Evolutionary conservation across 176 grass and related monocot genomes (phyloP).

Genomic region (Hyparrhenia diplandra): DNA sequence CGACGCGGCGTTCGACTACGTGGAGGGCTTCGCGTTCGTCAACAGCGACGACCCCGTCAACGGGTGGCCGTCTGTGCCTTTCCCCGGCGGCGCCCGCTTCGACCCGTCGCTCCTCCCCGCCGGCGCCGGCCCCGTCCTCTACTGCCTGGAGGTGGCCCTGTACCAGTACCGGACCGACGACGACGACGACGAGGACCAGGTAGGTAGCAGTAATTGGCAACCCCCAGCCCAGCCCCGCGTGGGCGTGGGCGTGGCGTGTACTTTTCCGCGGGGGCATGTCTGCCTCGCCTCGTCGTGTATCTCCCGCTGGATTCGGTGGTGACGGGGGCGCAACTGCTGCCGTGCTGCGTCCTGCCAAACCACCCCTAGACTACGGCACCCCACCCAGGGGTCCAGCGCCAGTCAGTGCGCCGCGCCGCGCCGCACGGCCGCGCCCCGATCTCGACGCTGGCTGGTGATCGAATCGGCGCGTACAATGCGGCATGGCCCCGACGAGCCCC

Average conservation of each 20-base stretch:
- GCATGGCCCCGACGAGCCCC: neutral
- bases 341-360: constrained; percentile 5
- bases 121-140: constrained; percentile 61
- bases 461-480: constrained; percentile 29
- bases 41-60: constrained; percentile 67
- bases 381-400: too few species aligned
- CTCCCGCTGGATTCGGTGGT: constrained; percentile 58
- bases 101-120: constrained; percentile 46
- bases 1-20: constrained; percentile 57
- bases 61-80: constrained; percentile 74
- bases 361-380: neutral
- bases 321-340: neutral
- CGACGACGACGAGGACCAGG: constrained; percentile 59
- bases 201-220: constrained; percentile 25
- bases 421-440: neutral
- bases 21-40: constrained; percentile 85
- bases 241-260: constrained; percentile 5
- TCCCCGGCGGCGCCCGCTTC: constrained; percentile 47
- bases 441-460: neutral
- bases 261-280: constrained; percentile 40
- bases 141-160: constrained; percentile 74
- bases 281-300: constrained; percentile 28
- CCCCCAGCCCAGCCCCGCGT: neutral
- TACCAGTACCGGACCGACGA: constrained; percentile 4
- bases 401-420: neutral